Percentiles rank a stretch among this genome's conserved stretches.
Conservation (phyloP, 2,329 filamentous ascomycete species). For the Furcasterigmium sp. region DNA sequence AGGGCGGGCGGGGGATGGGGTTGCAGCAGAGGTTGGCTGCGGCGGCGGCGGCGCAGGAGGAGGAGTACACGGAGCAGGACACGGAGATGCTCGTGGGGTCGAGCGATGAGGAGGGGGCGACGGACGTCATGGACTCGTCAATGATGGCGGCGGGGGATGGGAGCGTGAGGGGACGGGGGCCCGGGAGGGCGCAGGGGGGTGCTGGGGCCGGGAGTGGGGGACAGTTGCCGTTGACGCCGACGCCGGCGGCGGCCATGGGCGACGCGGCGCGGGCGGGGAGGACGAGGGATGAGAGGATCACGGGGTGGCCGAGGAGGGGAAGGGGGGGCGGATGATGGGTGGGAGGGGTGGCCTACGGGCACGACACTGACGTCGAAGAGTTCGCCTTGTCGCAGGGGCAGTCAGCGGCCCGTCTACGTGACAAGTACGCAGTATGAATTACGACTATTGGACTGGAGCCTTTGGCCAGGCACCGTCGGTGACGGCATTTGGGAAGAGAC, state of each 20-base stretch:
- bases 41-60: slow-evolving; percentile 11
- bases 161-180: slow-evolving; percentile 9
- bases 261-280: slow-evolving; percentile 11
- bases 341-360: not conserved
- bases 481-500: too few species aligned
- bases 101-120: slow-evolving; percentile 7
- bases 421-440: too few species aligned
- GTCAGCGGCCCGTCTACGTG: too few species aligned
- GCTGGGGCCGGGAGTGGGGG: not conserved
- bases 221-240: slow-evolving; percentile 17
- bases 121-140: slow-evolving; percentile 8
- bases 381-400: too few species aligned
- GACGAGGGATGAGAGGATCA: slow-evolving; percentile 33
- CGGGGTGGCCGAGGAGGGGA: slow-evolving; percentile 20
- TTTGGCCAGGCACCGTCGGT: too few species aligned
- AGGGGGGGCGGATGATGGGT: slow-evolving; percentile 3
- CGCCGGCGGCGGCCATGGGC: slow-evolving; percentile 18
- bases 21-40: slow-evolving; percentile 6
- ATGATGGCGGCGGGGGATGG: slow-evolving; percentile 7
- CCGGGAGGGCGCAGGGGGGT: slow-evolving; percentile 13
- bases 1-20: not conserved
- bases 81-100: slow-evolving; percentile 10
- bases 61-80: slow-evolving; percentile 9
- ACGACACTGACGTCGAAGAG: too few species aligned
- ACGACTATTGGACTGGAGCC: too few species aligned